Base-by-base conservation (phyloP, 106 monocot genomes). In the Hemerocallis citrina region DNA sequence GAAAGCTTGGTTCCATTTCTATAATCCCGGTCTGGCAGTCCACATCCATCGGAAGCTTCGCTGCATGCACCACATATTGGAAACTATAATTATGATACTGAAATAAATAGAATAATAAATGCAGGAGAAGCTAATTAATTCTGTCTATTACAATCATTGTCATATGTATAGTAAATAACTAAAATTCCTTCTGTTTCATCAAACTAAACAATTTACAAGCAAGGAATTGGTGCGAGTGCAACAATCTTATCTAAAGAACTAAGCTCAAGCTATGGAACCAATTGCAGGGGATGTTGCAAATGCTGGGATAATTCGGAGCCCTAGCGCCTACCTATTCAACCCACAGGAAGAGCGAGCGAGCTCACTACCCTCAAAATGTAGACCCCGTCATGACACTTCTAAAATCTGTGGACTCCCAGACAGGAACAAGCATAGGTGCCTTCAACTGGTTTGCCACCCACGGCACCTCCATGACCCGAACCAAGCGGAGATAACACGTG, bases 391-490 rank as follows among this genome's bases (percentile, higher is more conserved):
- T 74, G 73, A 74, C 66, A 1, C 50, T 74, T 13, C 66, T 74
- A 14, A 74, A 74, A 35, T 74, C 66, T 27, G 31, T 74, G 0
- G 66, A 66, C 36, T 36, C 59, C 15, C 36, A 23, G 42, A 64
- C 65, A 8, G 17, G n/a, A 0, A 37, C 1, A 0, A 34, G 48
- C 34, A 50, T 74, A 0, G 73, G 73, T 7, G 7, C 66, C 5
- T 74, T 74, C 45, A 74, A 74, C 38, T 74, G 73, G 73, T 74
- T 74, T 45, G 73, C 73, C 13, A 74, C 73, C 11, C 73, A 74
- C 41, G 73, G 73, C 17, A 74, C 73, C 48, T 74, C 73, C 17
- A 74, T 74, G 73, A 59, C 51, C 38, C 29, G 60, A 14, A 52
- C 47, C 7, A 74, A 66, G 73, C 49, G 73, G 73, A 8, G 73